A percentile compares a stretch with the other conserved stretches of the same genome.
Conservation (phyloP, 2,329 filamentous ascomycete species). For the Cladosporium sp. region DNA sequence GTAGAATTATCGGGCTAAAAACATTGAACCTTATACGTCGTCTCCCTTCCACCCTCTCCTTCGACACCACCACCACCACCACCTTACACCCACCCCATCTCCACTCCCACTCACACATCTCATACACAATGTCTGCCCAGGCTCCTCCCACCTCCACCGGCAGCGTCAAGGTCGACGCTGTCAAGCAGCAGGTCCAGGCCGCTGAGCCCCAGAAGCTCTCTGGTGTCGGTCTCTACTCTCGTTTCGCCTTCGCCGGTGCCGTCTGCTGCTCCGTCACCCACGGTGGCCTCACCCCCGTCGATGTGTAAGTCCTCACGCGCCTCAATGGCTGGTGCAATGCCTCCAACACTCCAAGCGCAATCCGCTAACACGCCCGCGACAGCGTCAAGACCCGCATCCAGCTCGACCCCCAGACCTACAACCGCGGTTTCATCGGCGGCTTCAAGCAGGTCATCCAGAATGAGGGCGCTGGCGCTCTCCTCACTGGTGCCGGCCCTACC, state of each 20-base stretch:
- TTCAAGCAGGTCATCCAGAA: constrained; percentile 80
- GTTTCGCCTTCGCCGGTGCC: constrained; percentile 95
- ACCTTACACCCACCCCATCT: not conserved
- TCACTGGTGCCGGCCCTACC: constrained; percentile 81
- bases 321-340: not conserved
- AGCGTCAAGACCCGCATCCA: constrained; percentile 96
- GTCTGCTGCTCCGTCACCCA: constrained; percentile 98
- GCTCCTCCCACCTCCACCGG: constrained; percentile 45
- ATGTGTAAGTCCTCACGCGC: constrained; percentile 73
- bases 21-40: not conserved
- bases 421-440: constrained; percentile 78
- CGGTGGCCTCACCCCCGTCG: constrained; percentile 92
- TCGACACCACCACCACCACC: constrained; percentile 1
- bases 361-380: constrained; percentile 21
- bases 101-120: constrained; percentile 10
- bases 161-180: constrained; percentile 49
- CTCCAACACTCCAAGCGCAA: not conserved
- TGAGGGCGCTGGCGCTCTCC: constrained; percentile 79
- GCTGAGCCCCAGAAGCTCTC: constrained; percentile 51
- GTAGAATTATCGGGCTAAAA: not conserved
- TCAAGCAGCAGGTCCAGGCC: constrained; percentile 45
- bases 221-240: constrained; percentile 75
- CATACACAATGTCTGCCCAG: constrained; percentile 32
- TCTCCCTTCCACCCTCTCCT: not conserved
- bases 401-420: constrained; percentile 85